These are phyloP conservation scores for Dalbergia oliveri DNA, from an alignment of 306 rosid genomes.

Conservation along the genomic window DNA sequence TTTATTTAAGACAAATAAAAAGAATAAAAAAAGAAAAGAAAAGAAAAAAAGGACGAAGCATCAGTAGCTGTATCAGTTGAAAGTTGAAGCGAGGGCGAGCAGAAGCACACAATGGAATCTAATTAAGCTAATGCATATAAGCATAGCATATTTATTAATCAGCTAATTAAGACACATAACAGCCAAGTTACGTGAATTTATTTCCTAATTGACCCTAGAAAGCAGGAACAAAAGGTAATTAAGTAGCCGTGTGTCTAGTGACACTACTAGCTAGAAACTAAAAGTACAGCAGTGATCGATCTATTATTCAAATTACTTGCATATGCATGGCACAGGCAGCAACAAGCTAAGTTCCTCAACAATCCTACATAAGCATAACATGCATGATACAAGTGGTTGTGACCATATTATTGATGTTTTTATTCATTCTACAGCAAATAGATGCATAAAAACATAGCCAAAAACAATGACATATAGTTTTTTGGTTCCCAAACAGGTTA, in stretches of 20 bases:
- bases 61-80: too few relatives aligned
- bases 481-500: constrained; percentile 24
- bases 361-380: too few relatives aligned
- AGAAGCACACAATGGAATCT: too few relatives aligned
- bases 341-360: constrained; percentile 24
- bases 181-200: background rate
- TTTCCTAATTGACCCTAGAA: too few relatives aligned
- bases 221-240: background rate
- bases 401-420: too few relatives aligned
- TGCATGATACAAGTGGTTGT: too few relatives aligned
- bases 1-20: too few relatives aligned
- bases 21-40: too few relatives aligned
- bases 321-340: background rate
- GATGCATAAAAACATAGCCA: background rate
- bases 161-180: background rate
- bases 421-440: background rate
- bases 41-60: too few relatives aligned
- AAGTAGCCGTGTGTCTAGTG: background rate
- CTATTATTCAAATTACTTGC: background rate
- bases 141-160: background rate
- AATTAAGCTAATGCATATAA: background rate
- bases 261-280: background rate
- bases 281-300: too few relatives aligned
- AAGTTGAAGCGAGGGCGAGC: too few relatives aligned
- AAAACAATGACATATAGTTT: background rate